Evolutionary conservation across 768 basidiomycete species (phyloP), one percentile per base, ranked within the genome.

Genomic region (Lactarius sanguifluus): DNA sequence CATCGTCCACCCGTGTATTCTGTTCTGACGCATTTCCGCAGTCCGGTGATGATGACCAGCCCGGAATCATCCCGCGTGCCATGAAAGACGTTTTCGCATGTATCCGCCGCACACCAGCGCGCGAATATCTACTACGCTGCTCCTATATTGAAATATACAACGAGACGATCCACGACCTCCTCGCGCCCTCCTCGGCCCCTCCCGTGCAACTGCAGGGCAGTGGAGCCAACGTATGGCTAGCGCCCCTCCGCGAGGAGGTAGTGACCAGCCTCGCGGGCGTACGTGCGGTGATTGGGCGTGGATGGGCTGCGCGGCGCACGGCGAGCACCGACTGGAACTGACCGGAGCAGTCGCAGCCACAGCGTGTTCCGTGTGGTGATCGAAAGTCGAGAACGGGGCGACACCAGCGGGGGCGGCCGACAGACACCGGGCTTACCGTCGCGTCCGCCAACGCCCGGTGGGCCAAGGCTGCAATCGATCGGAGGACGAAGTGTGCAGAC

Each of bases 261-360:
- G 93, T 98, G n/a, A 94, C 92, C 16, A 91, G 90, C 71, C 79
- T 96, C 34, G 90, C 90, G 71, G 85, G 90, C 45, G 93, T 98
- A 16, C 85, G 87, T 61, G 92, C 92, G 66, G 90, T 98, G 5
- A 78, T 99, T 71, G 83, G 85, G 72, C 80, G 93, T 28, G 96
- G 96, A 5, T 94, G 97, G 75, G 86, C 89, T 4, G 88, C 93
- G 72, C 80, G 96, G 59, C 81, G 94, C 67, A 97, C 95, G 4
- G 96, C 95, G 1, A 92, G 88, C 71, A 99, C 97, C n/a, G 96
- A 99, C 73, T 99, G 96, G 96, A 99, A 99, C 74, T n/a, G 91
- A 95, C 72, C 79, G 96, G 65, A 95, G 92, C 79, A 94, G 92
- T 74, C 82, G 96, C 40, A 95, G 93, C 79, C 96, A 98, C 75